Evolutionary conservation across 1,139 yeast genomes (phyloP), one percentile per base, ranked within the genome.

Genomic region (Sugiyamaella neomexicana): DNA sequence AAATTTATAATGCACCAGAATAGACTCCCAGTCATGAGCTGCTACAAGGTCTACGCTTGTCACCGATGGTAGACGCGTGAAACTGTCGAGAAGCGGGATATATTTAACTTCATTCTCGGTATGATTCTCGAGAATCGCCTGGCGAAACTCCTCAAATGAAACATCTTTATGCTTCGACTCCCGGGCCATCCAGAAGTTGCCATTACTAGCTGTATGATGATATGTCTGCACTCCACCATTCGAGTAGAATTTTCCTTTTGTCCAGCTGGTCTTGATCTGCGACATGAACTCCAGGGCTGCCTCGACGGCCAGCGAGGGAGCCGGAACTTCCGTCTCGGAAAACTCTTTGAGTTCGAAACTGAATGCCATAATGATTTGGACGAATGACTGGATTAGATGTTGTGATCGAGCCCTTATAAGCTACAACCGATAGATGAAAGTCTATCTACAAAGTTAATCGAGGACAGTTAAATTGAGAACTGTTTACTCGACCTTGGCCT

Each of bases 171-270:
- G 81, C 9, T 62, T 59, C 15, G 80, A 75, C 2, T 69, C 69
- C 16, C 83, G 70, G 5, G 80, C 72, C 56, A 76, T 68, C 82
- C 82, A 79, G 60, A 70, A 76, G 42, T 77, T 77, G 2, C 65
- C 65, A n/a, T 66, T 69, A 29, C 63, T 59, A 6, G 70, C 68
- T 5, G 69, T 64, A 13, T 17, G 17, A 39, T 71, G 67, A 62
- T 70, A 77, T 0, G 80, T 74, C 29, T 73, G 70, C 7, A 76
- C 78, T 32, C 56, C 50, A 8, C 58, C 58, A 25, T 57, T 58
- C 27, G 53, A 47, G 49, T 57, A 59, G 36, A 53, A 53, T 32
- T 60, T 61, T 32, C 67, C 65, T 54, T 59, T 59, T 25, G 53
- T 54, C 67, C 67, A 64, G n/a, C 53, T 40, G 27, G 47, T 37